Conservation (phyloP, 2,329 filamentous ascomycete genomes). For the Stachybotrys echinatus region DNA sequence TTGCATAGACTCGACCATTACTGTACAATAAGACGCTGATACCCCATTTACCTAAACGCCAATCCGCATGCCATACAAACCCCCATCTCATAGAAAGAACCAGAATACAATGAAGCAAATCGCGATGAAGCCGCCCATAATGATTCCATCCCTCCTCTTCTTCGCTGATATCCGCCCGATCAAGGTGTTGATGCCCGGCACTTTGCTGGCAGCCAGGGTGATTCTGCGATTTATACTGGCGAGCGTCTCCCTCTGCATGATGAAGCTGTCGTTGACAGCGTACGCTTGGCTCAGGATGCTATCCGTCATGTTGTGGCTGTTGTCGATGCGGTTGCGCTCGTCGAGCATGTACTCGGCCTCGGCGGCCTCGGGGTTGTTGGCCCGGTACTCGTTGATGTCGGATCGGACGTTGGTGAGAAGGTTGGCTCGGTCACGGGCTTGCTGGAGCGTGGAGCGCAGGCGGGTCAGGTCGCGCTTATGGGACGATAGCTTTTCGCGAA, state of each 20-base stretch:
- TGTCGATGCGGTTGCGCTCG: slow-evolving; percentile 79
- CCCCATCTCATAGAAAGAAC: slow-evolving; percentile 59
- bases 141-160: slow-evolving; percentile 91
- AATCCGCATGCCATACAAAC: slow-evolving; percentile 14
- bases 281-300: slow-evolving; percentile 92
- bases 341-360: slow-evolving; percentile 98
- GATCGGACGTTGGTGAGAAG: slow-evolving; percentile 84
- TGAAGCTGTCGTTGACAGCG: slow-evolving; percentile 89
- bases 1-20: slow-evolving; percentile 17
- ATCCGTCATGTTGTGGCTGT: slow-evolving; percentile 85
- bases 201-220: slow-evolving; percentile 79
- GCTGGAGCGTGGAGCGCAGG: slow-evolving; percentile 65
- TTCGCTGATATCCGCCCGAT: slow-evolving; percentile 91
- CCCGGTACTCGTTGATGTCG: slow-evolving; percentile 86
- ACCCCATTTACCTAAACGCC: slow-evolving; percentile 29
- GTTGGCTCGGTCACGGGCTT: slow-evolving; percentile 82
- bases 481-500: slow-evolving; percentile 83
- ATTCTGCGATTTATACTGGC: slow-evolving; percentile 87
- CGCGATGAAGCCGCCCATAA: slow-evolving; percentile 86
- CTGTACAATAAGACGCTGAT: slow-evolving; percentile 31
- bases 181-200: slow-evolving; percentile 87
- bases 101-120: slow-evolving; percentile 85
- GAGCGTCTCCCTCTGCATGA: slow-evolving; percentile 79
- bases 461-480: slow-evolving; percentile 79
- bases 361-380: slow-evolving; percentile 71